Base-by-base conservation (phyloP, 352 stramenopile species). In the Globisporangium takayamanum region DNA sequence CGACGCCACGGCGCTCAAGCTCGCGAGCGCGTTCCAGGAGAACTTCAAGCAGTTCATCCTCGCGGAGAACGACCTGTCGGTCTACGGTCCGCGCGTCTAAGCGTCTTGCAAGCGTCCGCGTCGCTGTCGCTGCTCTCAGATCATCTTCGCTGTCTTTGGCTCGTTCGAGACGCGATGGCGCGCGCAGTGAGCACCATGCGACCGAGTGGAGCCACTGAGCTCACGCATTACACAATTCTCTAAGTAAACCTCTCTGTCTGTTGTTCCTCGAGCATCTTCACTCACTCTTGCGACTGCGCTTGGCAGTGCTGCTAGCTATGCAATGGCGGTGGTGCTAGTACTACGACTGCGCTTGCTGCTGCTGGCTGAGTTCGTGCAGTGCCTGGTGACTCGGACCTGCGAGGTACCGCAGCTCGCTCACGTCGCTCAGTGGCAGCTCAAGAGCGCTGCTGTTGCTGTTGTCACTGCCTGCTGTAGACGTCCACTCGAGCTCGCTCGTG, bases 31-130 rank as follows among this genome's bases (percentile, higher is more conserved):
- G 92, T 99, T 98, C 77, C 75, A 94, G 61, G 73, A 97, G 41
- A 99, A 99, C 79, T 99, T 98, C 25, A 15, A 7, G 41, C 94
- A 99, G 78, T 99, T 98, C 78, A 74, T 97, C 58, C 88, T 80
- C 45, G 84, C 94, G 50, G 94, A 96, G 65, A 69, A 88, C 67
- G 96, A 99, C 76, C 99, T 99, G 81, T 98, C 94, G 53, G 64
- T 76, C 50, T 98, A 95, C 70, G 96, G 97, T 63, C 97, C 97
- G 39, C 30, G 30, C 1, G 30, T 36, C 30, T 36, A 36, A 36
- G 30, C 30, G 7, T 8, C 30, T 36, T 36, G 22, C 22, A 22
- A 22, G 22, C 22, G 22, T 22, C 22, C 22, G 22, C 22, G 22
- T 22, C 22, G 22, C 22, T 22, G 22, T 22, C 22, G 22, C 22